Evolutionary conservation across 2,329 filamentous ascomycete genomes (phyloP).

Genomic region (Gyromitra esculenta): DNA sequence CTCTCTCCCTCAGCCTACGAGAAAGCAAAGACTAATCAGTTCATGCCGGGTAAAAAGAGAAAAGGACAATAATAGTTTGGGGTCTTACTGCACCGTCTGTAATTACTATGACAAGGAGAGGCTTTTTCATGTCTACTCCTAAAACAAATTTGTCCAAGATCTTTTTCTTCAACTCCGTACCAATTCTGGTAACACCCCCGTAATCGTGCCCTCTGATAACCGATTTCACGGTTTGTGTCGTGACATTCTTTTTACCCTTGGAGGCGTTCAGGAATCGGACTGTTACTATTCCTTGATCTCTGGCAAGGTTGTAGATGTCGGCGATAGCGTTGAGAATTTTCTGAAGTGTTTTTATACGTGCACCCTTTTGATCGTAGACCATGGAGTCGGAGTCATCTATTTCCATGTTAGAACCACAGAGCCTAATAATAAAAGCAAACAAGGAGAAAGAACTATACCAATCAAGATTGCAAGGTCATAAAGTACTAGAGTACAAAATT

Average conservation of each 20-base stretch:
- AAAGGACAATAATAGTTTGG: background rate
- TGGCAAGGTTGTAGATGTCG: slow-evolving; percentile 30
- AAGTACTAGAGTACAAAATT: slow-evolving; percentile 30
- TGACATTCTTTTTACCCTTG: slow-evolving; percentile 25
- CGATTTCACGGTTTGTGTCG: background rate
- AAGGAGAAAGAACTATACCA: background rate
- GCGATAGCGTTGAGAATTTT: slow-evolving; percentile 34
- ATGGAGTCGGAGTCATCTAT: slow-evolving; percentile 52
- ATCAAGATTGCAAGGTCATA: slow-evolving; percentile 43
- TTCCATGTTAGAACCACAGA: background rate
- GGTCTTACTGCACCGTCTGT: slow-evolving; percentile 45
- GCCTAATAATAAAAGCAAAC: background rate
- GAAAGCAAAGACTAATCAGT: background rate
- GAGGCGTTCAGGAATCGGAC: slow-evolving; percentile 44
- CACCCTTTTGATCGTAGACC: slow-evolving; percentile 38
- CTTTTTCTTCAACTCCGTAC: slow-evolving; percentile 45
- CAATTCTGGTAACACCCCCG: slow-evolving; percentile 36
- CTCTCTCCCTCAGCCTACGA: slow-evolving; percentile 41
- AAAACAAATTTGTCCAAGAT: slow-evolving; percentile 40
- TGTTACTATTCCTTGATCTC: slow-evolving; percentile 32
- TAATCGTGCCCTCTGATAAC: slow-evolving; percentile 40
- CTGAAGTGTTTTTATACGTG: slow-evolving; percentile 37
- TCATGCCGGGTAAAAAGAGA: background rate
- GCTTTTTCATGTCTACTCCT: slow-evolving; percentile 37
- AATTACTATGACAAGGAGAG: slow-evolving; percentile 45